phyloP scores from a whole-genome alignment of 1,284 basidiomycete species.

The Vanrija pseudolonga region DNA sequence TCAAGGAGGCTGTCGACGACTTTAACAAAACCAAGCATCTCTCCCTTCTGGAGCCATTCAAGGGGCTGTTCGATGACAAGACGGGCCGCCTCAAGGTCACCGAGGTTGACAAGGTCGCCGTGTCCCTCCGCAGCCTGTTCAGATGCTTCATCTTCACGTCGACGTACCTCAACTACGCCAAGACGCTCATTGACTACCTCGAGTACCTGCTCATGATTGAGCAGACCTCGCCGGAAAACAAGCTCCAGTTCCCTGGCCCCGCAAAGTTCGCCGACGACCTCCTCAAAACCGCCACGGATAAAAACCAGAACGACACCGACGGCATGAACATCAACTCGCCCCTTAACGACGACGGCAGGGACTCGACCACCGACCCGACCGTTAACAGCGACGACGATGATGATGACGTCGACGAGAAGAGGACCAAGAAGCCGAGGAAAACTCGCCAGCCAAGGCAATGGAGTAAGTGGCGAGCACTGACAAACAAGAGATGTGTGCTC shows the following conservation, averaged over 20 bases:
- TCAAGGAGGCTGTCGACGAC: slow-evolving; percentile 47
- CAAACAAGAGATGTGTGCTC: no score
- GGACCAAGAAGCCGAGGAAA: background rate
- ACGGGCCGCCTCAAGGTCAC: slow-evolving; percentile 30
- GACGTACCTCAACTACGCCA: slow-evolving; percentile 42
- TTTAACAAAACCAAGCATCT: slow-evolving; percentile 53
- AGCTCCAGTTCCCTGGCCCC: slow-evolving; percentile 49
- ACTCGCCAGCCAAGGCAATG: background rate
- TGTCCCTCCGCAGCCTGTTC: slow-evolving; percentile 47
- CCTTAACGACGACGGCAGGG: background rate
- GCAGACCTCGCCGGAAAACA: slow-evolving; percentile 38
- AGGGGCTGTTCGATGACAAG: slow-evolving; percentile 39
- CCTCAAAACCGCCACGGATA: slow-evolving; percentile 35
- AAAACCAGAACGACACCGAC: background rate
- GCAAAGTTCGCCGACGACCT: slow-evolving; percentile 48
- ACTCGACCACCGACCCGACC: background rate
- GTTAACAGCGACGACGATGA: background rate
- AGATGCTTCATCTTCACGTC: slow-evolving; percentile 50
- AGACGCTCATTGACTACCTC: slow-evolving; percentile 39
- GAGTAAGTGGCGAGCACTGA: background rate
- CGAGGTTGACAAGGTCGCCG: slow-evolving; percentile 7
- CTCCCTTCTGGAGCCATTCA: slow-evolving; percentile 55
- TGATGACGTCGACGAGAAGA: background rate
- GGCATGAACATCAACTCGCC: background rate
- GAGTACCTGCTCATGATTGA: slow-evolving; percentile 43